Evolutionary conservation across 108 stramenopile genomes (phyloP).

Genomic region (Discostella pseudostelligera): DNA sequence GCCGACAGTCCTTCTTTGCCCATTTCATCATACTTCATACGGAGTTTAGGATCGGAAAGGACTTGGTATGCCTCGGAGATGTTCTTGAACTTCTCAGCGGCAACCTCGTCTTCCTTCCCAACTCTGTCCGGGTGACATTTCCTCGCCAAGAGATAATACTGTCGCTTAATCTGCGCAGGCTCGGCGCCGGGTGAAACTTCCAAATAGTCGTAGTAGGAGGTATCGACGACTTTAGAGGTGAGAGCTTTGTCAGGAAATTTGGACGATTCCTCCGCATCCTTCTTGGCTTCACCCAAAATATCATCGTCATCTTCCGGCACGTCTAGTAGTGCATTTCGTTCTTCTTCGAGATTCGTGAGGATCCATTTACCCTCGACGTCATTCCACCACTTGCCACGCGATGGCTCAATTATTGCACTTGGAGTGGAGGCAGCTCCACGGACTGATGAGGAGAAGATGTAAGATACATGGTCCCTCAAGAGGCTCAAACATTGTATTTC

Average conservation of each 20-base stretch:
- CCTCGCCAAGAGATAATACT: constrained; percentile 87
- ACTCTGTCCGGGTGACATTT: constrained; percentile 91
- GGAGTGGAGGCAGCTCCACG: constrained; percentile 66
- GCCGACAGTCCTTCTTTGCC: constrained; percentile 54
- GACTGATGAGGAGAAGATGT: constrained; percentile 17
- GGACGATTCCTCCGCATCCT: constrained; percentile 40
- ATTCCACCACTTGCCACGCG: constrained; percentile 84
- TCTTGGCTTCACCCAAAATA: constrained; percentile 48
- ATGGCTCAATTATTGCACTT: constrained; percentile 55
- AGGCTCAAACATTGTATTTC: background rate
- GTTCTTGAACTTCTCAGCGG: constrained; percentile 76
- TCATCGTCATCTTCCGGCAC: constrained; percentile 70
- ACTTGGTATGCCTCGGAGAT: constrained; percentile 85
- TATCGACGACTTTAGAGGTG: constrained; percentile 57
- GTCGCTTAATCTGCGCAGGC: constrained; percentile 80
- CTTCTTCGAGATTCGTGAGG: constrained; percentile 51
- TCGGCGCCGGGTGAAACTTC: constrained; percentile 71
- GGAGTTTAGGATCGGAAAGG: constrained; percentile 64
- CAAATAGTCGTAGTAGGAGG: constrained; percentile 74
- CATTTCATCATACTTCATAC: constrained; percentile 61
- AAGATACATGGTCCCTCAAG: background rate
- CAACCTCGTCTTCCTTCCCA: constrained; percentile 60
- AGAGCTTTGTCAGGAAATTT: constrained; percentile 15
- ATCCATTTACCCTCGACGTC: constrained; percentile 66
- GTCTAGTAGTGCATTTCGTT: constrained; percentile 37